Percentiles rank a stretch among this genome's conserved stretches.
Evolutionary conservation across 352 stramenopile genomes (phyloP).

Genomic region (Phytophthora constricta): DNA sequence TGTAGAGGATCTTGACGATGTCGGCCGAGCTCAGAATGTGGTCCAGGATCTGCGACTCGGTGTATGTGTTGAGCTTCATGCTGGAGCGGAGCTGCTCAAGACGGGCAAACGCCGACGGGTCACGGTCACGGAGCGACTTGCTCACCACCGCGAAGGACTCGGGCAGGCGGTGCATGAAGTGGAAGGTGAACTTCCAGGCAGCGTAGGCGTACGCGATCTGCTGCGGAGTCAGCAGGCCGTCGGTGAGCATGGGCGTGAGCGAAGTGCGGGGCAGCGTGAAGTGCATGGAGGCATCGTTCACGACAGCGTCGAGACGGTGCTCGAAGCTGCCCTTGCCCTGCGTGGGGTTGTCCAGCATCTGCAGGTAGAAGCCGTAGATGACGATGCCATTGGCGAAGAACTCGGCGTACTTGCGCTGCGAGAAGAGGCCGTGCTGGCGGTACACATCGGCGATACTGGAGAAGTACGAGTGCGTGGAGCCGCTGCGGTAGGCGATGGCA

Average conservation of each 20-base stretch:
- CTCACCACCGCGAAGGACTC: conserved; percentile 82
- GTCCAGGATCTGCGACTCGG: conserved; percentile 87
- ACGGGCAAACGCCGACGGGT: conserved; percentile 76
- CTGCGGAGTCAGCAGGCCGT: conserved; percentile 75
- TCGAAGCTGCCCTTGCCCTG: conserved; percentile 67
- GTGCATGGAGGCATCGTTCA: conserved; percentile 82
- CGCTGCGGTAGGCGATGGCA: conserved; percentile 78
- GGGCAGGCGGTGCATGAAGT: conserved; percentile 87
- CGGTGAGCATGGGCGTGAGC: conserved; percentile 81
- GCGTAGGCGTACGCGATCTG: conserved; percentile 88
- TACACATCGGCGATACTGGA: conserved; percentile 88
- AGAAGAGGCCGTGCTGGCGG: conserved; percentile 84
- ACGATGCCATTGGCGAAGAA: conserved; percentile 89
- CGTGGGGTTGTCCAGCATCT: conserved; percentile 66
- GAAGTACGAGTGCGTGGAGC: conserved; percentile 87
- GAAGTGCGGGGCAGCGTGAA: conserved; percentile 86
- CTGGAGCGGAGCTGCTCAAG: conserved; percentile 79
- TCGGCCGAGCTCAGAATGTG: conserved; percentile 77
- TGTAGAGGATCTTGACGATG: conserved; percentile 81
- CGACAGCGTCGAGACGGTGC: conserved; percentile 64
- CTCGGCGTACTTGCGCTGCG: conserved; percentile 85
- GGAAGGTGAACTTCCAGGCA: conserved; percentile 89
- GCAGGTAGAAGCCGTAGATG: conserved; percentile 87
- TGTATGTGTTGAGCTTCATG: conserved; percentile 91
- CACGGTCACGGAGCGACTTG: conserved; percentile 79